Base-by-base conservation (phyloP, 2,329 filamentous ascomycete species). In the Huntiella bhutanensis region DNA sequence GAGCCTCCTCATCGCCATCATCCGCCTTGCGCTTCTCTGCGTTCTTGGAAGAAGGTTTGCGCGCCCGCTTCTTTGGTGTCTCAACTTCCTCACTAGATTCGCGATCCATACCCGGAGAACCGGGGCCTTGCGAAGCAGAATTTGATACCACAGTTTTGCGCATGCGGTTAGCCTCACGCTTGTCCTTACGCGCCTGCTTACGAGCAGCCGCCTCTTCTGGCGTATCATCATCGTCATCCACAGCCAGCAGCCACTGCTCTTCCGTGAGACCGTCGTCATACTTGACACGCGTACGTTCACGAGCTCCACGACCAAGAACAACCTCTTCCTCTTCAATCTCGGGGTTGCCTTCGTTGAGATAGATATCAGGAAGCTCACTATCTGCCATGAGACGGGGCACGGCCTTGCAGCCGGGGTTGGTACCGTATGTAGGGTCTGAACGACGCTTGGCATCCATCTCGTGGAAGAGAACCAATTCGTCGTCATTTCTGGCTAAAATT, bases 251-350 rank as follows among this genome's bases (percentile, higher is more conserved):
- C 91, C 91, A 98, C 62, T 98, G 92, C 65, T 98, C 91, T 64
- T 98, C 92, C 0, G 91, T 96, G 28, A 98, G 75, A 45, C 92
- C 91, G 57, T 98, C 91, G 56, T 98, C 91, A 55, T 98, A 98
- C 61, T 82, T 82, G 56, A 95, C 87, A 57, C 85, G 80, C 54
- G 86, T 95, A 51, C 92, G 80, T 64, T 98, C 91, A 66, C 91
- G 82, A 52, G 88, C 88, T 55, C 91, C 91, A 61, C 91, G 87
- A 50, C 91, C 91, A 32, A 77, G 66, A 19, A 77, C 67, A 32
- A 78, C 69, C 53, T 91, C 84, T 15, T 79, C 72, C 54, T 92
- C 83, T 53, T 93, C 84, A 1, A 75, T 69, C 12, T 85, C 76
- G 1, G 82, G 82, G 51, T 81, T 85, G 50, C 84, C 84, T 51